phyloP scores from a whole-genome alignment of 2,329 filamentous ascomycete species.

The Botrytis aclada region DNA sequence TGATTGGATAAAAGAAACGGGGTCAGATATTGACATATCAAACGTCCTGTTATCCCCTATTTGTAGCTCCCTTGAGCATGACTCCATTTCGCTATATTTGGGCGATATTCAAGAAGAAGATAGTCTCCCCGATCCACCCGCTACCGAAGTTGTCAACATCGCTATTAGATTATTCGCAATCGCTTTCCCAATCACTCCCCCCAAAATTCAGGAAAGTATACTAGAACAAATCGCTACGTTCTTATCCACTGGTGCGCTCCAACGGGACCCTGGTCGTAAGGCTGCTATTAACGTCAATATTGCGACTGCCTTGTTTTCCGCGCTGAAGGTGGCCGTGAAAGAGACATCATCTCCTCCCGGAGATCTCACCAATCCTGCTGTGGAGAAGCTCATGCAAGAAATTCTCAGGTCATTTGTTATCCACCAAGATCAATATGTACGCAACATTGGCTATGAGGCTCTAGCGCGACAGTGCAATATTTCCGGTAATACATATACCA shows the following conservation, averaged over 20 bases:
- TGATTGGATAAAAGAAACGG: constrained; percentile 52
- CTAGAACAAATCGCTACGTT: constrained; percentile 91
- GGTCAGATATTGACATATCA: constrained; percentile 64
- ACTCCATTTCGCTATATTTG: constrained; percentile 77
- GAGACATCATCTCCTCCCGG: constrained; percentile 73
- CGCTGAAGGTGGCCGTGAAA: constrained; percentile 78
- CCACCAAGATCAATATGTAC: constrained; percentile 80
- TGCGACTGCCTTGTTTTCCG: constrained; percentile 73
- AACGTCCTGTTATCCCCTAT: constrained; percentile 64
- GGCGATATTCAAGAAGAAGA: constrained; percentile 44
- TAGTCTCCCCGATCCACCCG: constrained; percentile 69
- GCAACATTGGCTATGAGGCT: constrained; percentile 79
- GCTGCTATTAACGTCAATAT: constrained; percentile 91
- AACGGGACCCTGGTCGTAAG: constrained; percentile 82
- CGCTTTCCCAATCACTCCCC: constrained; percentile 80
- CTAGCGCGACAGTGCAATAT: constrained; percentile 73
- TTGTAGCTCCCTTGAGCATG: constrained; percentile 82
- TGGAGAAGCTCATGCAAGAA: constrained; percentile 82
- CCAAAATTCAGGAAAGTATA: constrained; percentile 93
- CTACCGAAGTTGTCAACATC: constrained; percentile 91
- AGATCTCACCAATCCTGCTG: constrained; percentile 68
- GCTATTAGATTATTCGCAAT: constrained; percentile 92
- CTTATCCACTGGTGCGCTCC: constrained; percentile 72
- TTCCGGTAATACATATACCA: constrained; percentile 86
- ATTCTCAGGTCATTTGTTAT: constrained; percentile 69